Evolutionary conservation across 2,329 filamentous ascomycete genomes (phyloP), one percentile per base, ranked within the genome.

Genomic region (Trichoderma oligosporum): DNA sequence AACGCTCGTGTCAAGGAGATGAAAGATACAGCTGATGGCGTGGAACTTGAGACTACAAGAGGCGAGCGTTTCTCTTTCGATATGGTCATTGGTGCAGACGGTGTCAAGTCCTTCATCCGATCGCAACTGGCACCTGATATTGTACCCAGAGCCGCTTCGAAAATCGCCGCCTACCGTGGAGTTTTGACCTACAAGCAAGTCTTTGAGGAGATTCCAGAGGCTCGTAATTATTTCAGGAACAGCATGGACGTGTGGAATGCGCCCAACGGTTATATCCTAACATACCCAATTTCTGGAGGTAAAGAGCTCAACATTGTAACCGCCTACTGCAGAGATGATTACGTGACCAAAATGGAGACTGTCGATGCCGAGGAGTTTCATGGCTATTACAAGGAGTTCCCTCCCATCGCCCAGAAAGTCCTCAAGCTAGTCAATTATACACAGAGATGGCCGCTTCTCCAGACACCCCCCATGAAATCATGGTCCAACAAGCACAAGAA

Each of bases 231-330:
- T 18, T n/a, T 45, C 1, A 27, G 24, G 14, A 45, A 45, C 25
- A 45, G 27, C n/a, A 49, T 49, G 46, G 46, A 49, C n/a, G 31
- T 49, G 4, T 49, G 46, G 46, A n/a, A n/a, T 8, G 46, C 14
- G 4, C 46, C 46, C 7, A 24, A 27, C 4, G 31, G 31, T 24
- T 49, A 38, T 24, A 36, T 49, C 22, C 33, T 49, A 20, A 27
- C 46, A 2, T 49, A 49, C 18, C 46, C 46, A 5, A 49, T 38
- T 25, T 18, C 20, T 12, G 46, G 46, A 25, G 31, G 46, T 33
- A 36, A 49, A 5, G 46, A 36, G 31, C 16, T 49, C 31, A 49
- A 49, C 22, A 49, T 49, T 16, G 46, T 45, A 9, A 45, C 42
- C 20, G 20, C 46, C 20, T 18, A 25, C 16, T 45, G 42, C 24